phyloP scores from a whole-genome alignment of 768 basidiomycete species.

The Termitomyces sp. region DNA sequence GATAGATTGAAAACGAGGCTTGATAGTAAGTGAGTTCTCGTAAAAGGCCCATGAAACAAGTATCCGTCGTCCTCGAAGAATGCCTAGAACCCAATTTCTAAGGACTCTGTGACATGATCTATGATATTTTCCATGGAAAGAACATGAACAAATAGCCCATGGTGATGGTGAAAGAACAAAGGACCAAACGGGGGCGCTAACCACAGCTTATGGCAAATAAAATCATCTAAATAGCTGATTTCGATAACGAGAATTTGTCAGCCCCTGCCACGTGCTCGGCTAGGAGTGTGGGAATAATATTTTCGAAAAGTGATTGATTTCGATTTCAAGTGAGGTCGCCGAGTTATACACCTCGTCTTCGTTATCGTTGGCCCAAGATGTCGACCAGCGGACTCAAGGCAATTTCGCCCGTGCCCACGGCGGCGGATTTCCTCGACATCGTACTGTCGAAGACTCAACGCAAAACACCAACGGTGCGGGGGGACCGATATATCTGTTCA shows the following conservation, averaged over 20 bases:
- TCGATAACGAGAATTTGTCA: not conserved
- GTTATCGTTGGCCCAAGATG: slow-evolving; percentile 27
- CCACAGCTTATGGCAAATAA: too few species aligned
- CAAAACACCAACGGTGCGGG: slow-evolving; percentile 89
- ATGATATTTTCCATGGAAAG: too few species aligned
- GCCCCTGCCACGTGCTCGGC: not conserved
- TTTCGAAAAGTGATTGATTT: slow-evolving; percentile 13
- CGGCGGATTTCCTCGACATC: slow-evolving; percentile 91
- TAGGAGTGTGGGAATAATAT: slow-evolving; percentile 9
- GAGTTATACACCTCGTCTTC: not conserved
- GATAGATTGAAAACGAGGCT: not conserved
- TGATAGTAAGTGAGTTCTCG: not conserved
- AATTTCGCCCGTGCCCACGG: slow-evolving; percentile 98
- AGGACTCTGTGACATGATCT: too few species aligned
- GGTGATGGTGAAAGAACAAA: too few species aligned
- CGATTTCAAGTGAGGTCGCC: slow-evolving; percentile 1
- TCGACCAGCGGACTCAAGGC: slow-evolving; percentile 92
- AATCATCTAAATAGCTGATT: too few species aligned
- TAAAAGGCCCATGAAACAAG: not conserved
- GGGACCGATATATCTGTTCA: not conserved
- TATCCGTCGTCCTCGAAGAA: too few species aligned
- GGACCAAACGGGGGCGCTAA: too few species aligned
- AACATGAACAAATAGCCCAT: not conserved
- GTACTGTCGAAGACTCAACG: slow-evolving; percentile 92
- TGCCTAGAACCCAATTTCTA: too few species aligned